Percentiles rank a stretch among this genome's conserved stretches.
Evolutionary conservation across 768 basidiomycete species (phyloP).

Genomic region (Podaxis carcinomalis): DNA sequence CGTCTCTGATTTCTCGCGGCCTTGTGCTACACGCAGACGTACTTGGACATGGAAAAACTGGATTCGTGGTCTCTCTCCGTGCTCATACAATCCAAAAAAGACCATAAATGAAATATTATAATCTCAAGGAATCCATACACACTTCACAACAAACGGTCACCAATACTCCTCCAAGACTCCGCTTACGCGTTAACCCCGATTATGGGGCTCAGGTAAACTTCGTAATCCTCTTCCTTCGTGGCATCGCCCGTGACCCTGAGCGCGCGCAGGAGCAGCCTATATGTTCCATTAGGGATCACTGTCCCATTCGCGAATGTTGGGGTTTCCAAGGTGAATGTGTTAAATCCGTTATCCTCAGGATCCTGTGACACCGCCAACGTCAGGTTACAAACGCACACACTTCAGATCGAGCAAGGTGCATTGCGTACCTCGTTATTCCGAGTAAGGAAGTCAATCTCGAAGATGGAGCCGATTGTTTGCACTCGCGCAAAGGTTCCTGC

Average conservation of each 20-base stretch:
- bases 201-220: slow-evolving; percentile 43
- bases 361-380: slow-evolving; percentile 13
- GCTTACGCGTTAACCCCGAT: slow-evolving; percentile 43
- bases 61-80: neutral
- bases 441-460: slow-evolving; percentile 40
- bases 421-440: slow-evolving; percentile 41
- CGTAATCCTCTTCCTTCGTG: slow-evolving; percentile 38
- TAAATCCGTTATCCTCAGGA: slow-evolving; percentile 25
- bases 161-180: slow-evolving; percentile 24
- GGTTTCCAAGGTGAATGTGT: slow-evolving; percentile 21
- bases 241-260: slow-evolving; percentile 40
- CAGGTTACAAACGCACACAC: neutral
- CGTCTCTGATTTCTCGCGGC: neutral
- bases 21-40: neutral
- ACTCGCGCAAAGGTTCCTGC: slow-evolving; percentile 36
- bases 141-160: neutral
- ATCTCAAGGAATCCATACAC: neutral
- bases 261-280: slow-evolving; percentile 35
- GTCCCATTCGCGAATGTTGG: slow-evolving; percentile 43
- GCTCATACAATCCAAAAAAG: neutral
- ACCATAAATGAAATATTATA: neutral
- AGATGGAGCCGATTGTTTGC: slow-evolving; percentile 42
- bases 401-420: neutral
- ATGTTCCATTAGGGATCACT: slow-evolving; percentile 36
- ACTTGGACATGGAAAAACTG: neutral